Percentiles rank a stretch among this genome's conserved stretches.
Conservation (phyloP, 768 basidiomycete species). For the Collybia nuda region DNA sequence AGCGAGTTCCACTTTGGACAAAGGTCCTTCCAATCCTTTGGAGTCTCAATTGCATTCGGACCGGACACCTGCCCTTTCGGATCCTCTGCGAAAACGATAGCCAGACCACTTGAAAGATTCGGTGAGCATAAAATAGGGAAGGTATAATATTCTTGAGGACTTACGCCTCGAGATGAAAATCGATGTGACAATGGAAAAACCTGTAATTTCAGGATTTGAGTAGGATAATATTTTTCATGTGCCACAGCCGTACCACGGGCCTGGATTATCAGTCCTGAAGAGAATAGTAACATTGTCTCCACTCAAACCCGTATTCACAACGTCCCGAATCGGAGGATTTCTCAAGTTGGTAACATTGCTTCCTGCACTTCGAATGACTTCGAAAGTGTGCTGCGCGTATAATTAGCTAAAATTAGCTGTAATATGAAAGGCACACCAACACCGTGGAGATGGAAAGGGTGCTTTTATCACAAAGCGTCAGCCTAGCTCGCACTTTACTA, state of each 20-base stretch:
- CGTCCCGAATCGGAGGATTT: slow-evolving; percentile 24
- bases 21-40: no score
- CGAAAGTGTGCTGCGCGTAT: slow-evolving; percentile 29
- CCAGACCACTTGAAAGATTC: no score
- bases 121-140: no score
- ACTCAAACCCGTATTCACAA: slow-evolving; percentile 25
- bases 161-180: background rate
- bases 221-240: background rate
- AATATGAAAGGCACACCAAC: slow-evolving; percentile 12
- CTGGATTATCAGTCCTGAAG: slow-evolving; percentile 62
- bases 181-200: background rate
- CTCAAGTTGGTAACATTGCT: slow-evolving; percentile 20
- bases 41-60: no score
- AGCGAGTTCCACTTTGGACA: no score
- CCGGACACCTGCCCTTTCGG: no score
- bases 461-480: no score
- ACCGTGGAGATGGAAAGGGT: slow-evolving; percentile 28
- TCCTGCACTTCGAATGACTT: slow-evolving; percentile 32
- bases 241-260: slow-evolving; percentile 37
- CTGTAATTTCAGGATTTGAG: no score
- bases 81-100: no score
- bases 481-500: no score
- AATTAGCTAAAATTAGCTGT: background rate
- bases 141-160: background rate
- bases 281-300: slow-evolving; percentile 46